Evolutionary conservation across 805 yeast genomes (phyloP).

Genomic region (Saturnispora gosingensis): DNA sequence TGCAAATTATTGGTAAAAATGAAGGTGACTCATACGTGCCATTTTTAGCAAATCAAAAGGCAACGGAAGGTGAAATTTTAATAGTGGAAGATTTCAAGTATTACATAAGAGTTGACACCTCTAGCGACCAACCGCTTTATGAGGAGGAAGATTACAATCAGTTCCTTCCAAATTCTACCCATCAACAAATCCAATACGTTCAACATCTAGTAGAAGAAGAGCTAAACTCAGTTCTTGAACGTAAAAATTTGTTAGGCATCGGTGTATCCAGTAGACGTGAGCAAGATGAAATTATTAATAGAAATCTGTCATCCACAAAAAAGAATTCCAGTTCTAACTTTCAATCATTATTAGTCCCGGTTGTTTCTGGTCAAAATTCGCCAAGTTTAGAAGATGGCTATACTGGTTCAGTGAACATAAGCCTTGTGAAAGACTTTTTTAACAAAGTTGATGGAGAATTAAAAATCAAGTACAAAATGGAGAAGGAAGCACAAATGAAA

Average conservation of each 20-base stretch:
- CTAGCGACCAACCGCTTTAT: slow-evolving; percentile 3
- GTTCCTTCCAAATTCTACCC: slow-evolving; percentile 8
- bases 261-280: slow-evolving; percentile 5
- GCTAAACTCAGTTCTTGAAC: slow-evolving; percentile 8
- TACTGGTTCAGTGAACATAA: not conserved
- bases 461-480: slow-evolving; percentile 1
- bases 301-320: slow-evolving; percentile 5
- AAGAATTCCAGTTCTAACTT: not conserved
- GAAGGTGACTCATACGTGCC: not conserved
- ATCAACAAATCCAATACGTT: slow-evolving; percentile 10
- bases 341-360: slow-evolving; percentile 2
- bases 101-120: slow-evolving; percentile 17
- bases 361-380: slow-evolving; percentile 5
- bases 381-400: not conserved
- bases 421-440: slow-evolving; percentile 12
- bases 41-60: slow-evolving; percentile 3
- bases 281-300: slow-evolving; percentile 14
- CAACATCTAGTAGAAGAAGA: slow-evolving; percentile 11
- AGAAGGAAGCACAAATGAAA: slow-evolving; percentile 9
- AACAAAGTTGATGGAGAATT: slow-evolving; percentile 13
- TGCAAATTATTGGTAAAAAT: slow-evolving; percentile 43
- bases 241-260: slow-evolving; percentile 8
- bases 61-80: slow-evolving; percentile 20
- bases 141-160: slow-evolving; percentile 4
- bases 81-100: slow-evolving; percentile 15